Conservation (phyloP, 164 flowering plant genomes). For the Tetracentron sinense region DNA sequence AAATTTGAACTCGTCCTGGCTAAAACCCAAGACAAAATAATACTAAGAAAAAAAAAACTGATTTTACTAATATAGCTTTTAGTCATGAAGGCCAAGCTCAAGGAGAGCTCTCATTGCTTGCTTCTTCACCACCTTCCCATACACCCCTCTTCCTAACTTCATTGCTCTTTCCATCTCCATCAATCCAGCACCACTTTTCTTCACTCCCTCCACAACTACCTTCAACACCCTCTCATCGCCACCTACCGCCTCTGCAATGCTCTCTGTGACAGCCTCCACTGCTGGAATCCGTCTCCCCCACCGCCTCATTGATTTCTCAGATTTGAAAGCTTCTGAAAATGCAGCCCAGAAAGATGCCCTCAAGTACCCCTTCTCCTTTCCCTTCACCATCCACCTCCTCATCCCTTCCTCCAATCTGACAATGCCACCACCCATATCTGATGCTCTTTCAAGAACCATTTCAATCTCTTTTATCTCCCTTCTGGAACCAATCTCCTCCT, state of each 20-base stretch:
- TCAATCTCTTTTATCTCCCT: constrained; percentile 57
- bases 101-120: constrained; percentile 69
- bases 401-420: constrained; percentile 63
- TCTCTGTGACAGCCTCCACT: constrained; percentile 47
- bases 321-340: constrained; percentile 36
- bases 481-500: constrained; percentile 33
- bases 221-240: constrained; percentile 67
- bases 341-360: constrained; percentile 78
- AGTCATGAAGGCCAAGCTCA: constrained; percentile 27
- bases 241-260: constrained; percentile 59
- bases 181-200: constrained; percentile 23
- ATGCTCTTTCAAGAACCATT: constrained; percentile 43
- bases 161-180: constrained; percentile 56
- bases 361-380: constrained; percentile 60
- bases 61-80: constrained; percentile 12
- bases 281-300: constrained; percentile 76
- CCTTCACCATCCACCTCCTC: constrained; percentile 57
- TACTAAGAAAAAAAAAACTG: background rate
- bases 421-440: constrained; percentile 44
- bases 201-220: constrained; percentile 33
- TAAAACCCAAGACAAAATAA: background rate
- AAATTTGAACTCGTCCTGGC: background rate
- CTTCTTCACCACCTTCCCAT: constrained; percentile 73
- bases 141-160: constrained; percentile 62
- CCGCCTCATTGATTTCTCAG: constrained; percentile 50